Evolutionary conservation across 1,284 basidiomycete species (phyloP).

Genomic region (Coniferiporia weirii): DNA sequence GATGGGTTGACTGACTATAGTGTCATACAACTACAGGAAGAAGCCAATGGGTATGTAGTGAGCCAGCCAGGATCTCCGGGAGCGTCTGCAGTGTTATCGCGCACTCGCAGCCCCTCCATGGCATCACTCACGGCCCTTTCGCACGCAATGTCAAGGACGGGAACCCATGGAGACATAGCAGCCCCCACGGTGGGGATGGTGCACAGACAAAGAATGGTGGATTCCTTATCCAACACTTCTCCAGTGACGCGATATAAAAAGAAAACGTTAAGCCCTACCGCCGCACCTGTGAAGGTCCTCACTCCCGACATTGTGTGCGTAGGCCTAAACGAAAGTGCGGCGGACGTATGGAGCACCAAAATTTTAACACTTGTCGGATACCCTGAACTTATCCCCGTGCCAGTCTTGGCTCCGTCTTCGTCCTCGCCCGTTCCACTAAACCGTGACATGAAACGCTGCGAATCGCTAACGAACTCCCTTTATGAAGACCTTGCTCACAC

Average conservation of each 20-base stretch:
- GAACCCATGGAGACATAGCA: background rate
- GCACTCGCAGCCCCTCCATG: constrained; percentile 36
- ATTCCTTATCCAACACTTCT: background rate
- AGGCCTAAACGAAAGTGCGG: constrained; percentile 47
- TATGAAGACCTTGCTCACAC: background rate
- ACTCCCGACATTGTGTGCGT: constrained; percentile 43
- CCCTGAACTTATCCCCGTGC: constrained; percentile 54
- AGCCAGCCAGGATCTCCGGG: constrained; percentile 9
- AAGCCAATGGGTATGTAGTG: background rate
- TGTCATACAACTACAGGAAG: background rate
- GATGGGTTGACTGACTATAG: background rate
- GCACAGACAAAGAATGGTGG: background rate
- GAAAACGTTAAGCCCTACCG: constrained; percentile 11
- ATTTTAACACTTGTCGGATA: constrained; percentile 70
- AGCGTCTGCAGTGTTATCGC: constrained; percentile 41
- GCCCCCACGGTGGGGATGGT: background rate
- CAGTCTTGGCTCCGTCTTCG: constrained; percentile 12
- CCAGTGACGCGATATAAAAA: constrained; percentile 6
- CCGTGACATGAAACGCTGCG: constrained; percentile 3
- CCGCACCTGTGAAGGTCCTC: constrained; percentile 39
- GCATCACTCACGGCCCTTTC: constrained; percentile 22
- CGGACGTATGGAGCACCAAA: constrained; percentile 68
- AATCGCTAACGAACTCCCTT: constrained; percentile 4
- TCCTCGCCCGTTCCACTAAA: constrained; percentile 7
- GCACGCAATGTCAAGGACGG: constrained; percentile 4